Conservation (phyloP, 306 rosid species). For the Begonia loranthoides region DNA sequence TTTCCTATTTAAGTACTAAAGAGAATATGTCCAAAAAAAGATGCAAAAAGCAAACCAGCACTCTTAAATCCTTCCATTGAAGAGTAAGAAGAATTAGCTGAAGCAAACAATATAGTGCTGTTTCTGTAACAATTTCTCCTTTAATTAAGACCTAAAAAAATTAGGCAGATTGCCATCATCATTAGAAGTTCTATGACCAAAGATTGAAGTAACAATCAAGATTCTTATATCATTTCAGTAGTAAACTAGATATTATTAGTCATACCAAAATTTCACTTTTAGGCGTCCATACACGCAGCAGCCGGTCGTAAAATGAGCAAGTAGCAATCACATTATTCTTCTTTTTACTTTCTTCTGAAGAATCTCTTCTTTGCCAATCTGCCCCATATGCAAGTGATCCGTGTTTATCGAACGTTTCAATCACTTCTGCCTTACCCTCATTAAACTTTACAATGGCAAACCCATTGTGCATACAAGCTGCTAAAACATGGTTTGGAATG, state of each 20-base stretch:
- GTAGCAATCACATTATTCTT: conserved; percentile 54
- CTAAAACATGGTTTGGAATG: conserved; percentile 43
- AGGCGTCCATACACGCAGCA: conserved; percentile 62
- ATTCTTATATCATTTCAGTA: too few species aligned
- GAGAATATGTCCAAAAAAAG: too few species aligned
- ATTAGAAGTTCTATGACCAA: too few species aligned
- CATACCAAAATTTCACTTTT: conserved; percentile 19
- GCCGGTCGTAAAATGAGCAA: conserved; percentile 81
- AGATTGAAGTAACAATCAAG: too few species aligned
- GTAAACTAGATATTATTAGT: neutral
- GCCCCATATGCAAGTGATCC: conserved; percentile 86
- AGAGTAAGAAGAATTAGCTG: too few species aligned
- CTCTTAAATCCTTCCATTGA: too few species aligned
- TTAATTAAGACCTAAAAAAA: too few species aligned
- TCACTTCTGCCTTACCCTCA: conserved; percentile 35
- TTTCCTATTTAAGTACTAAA: too few species aligned
- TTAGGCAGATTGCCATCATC: too few species aligned
- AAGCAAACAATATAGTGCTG: too few species aligned
- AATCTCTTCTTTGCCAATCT: conserved; percentile 62
- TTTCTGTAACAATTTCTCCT: too few species aligned
- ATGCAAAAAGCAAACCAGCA: too few species aligned
- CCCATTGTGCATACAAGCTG: conserved; percentile 98
- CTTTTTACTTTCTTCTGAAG: conserved; percentile 13
- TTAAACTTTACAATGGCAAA: conserved; percentile 47
- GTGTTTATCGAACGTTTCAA: conserved; percentile 62